These are phyloP conservation scores for Mariannaea elegans DNA, from an alignment of 2,329 filamentous ascomycete genomes.

Conservation along the genomic window DNA sequence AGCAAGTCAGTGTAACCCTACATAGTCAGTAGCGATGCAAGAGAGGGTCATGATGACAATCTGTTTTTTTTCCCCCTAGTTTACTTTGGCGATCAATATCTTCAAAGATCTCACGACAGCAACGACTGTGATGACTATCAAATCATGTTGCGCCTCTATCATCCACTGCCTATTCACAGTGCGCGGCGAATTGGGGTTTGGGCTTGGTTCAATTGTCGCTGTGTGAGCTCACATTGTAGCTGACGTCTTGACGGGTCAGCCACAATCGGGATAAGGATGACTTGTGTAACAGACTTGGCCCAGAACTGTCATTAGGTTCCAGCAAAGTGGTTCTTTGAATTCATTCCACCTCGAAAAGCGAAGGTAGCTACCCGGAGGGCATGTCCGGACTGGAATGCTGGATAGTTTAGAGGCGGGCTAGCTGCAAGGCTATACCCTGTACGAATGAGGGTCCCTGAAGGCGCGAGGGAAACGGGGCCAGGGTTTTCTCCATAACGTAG, in stretches of 20 bases:
- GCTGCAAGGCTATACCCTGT: conserved; percentile 5
- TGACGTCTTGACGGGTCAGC: conserved; percentile 26
- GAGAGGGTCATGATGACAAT: neutral
- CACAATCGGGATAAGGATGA: conserved; percentile 30
- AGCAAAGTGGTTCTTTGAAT: conserved; percentile 30
- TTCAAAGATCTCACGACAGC: no score
- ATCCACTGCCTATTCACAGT: neutral
- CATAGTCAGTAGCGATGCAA: neutral
- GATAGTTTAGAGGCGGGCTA: conserved; percentile 1
- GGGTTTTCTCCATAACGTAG: no score
- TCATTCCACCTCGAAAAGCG: conserved; percentile 24
- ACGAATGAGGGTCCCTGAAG: neutral
- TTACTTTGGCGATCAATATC: neutral
- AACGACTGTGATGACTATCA: no score
- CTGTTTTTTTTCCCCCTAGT: neutral
- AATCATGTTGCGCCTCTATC: neutral
- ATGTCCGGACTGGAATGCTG: conserved; percentile 10
- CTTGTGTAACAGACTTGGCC: conserved; percentile 36
- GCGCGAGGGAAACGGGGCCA: neutral
- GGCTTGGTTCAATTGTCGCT: conserved; percentile 25
- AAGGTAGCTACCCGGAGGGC: conserved; percentile 11
- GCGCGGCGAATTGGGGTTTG: conserved; percentile 5
- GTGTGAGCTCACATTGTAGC: conserved; percentile 7
- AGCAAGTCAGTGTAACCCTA: conserved; percentile 13
- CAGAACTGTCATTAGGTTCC: conserved; percentile 25